Percentiles rank a stretch among this genome's conserved stretches.
phyloP scores from a whole-genome alignment of 1,284 basidiomycete species.

The Pseudomicrostroma phylloplanum region DNA sequence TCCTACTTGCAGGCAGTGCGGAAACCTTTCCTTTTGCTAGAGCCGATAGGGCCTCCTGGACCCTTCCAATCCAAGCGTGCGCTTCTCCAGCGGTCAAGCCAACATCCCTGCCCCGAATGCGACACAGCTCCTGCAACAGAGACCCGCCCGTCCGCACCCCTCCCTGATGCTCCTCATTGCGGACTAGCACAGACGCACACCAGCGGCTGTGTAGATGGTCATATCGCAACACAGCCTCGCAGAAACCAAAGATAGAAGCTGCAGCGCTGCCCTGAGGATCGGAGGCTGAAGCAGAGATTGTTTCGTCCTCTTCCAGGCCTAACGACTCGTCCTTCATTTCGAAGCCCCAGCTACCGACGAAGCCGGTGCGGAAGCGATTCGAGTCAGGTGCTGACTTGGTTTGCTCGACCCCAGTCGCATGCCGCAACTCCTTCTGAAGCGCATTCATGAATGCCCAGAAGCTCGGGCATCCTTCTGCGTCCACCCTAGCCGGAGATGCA shows the following conservation, averaged over 20 bases:
- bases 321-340: conserved; percentile 58
- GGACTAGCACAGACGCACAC: conserved; percentile 53
- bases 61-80: not conserved
- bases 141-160: not conserved
- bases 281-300: conserved; percentile 7
- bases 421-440: not conserved
- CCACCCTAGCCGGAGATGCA: too few relatives aligned
- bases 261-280: conserved; percentile 11
- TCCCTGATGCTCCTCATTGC: not conserved
- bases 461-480: not conserved
- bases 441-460: not conserved
- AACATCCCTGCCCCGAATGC: too few relatives aligned
- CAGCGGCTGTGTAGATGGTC: conserved; percentile 51
- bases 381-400: not conserved
- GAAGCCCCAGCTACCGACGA: conserved; percentile 57
- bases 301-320: conserved; percentile 15
- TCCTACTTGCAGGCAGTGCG: too few relatives aligned
- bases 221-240: conserved; percentile 52
- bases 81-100: not conserved
- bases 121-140: not conserved
- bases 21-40: not conserved
- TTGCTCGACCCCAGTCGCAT: not conserved
- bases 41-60: not conserved
- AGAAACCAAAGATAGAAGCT: conserved; percentile 52
- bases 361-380: conserved; percentile 53